Evolutionary conservation across 495 filamentous ascomycete species (phyloP).

Genomic region (Talaromyces borbonicus): DNA sequence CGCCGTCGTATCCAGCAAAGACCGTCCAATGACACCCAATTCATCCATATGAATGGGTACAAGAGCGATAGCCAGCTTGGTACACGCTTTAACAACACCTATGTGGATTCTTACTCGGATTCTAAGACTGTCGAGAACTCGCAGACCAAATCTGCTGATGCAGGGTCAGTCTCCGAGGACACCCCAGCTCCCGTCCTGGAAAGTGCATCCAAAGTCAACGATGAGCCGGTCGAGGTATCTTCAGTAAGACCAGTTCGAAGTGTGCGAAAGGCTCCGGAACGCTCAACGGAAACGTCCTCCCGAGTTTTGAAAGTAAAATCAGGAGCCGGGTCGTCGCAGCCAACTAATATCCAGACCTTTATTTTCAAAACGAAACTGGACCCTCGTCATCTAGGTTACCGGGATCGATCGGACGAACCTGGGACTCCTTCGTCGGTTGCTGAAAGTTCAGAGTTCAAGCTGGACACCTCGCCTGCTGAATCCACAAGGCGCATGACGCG

Average conservation of each 20-base stretch:
- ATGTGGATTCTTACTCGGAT: constrained; percentile 6
- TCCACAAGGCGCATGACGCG: constrained; percentile 11
- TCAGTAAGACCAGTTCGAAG: background rate
- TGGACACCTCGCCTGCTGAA: constrained; percentile 6
- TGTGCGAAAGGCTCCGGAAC: constrained; percentile 1
- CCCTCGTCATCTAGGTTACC: constrained; percentile 1
- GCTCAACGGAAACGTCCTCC: constrained; percentile 6
- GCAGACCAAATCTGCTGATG: constrained; percentile 3
- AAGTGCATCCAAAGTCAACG: constrained; percentile 1
- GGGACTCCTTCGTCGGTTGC: background rate
- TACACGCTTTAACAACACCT: constrained; percentile 6
- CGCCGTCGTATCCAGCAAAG: constrained; percentile 18
- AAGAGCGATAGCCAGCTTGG: constrained; percentile 8
- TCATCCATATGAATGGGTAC: constrained; percentile 9
- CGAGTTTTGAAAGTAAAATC: constrained; percentile 8
- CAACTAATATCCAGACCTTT: constrained; percentile 6
- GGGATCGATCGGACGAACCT: constrained; percentile 4
- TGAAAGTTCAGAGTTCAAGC: background rate
- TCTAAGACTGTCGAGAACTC: constrained; percentile 3
- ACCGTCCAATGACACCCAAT: constrained; percentile 5
- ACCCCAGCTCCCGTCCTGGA: background rate
- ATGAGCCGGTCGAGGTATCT: background rate
- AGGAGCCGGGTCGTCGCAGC: constrained; percentile 4
- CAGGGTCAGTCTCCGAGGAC: background rate
- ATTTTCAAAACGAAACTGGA: constrained; percentile 8